Conservation (phyloP, 768 basidiomycete genomes). For the Pleurotus ostreatus region DNA sequence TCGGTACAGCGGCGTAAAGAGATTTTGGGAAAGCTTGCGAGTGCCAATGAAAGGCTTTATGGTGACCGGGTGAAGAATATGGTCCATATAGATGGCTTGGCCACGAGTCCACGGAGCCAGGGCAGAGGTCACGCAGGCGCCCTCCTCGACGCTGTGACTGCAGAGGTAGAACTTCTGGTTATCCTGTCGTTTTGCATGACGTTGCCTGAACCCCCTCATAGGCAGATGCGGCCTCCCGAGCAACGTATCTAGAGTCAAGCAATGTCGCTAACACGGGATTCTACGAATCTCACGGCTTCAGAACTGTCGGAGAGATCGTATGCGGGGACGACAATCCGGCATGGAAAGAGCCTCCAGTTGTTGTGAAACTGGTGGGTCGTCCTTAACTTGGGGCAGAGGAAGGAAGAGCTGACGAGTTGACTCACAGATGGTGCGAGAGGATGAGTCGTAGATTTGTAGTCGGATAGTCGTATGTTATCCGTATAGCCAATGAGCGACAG, state of each 20-base stretch:
- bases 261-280: conserved; percentile 18
- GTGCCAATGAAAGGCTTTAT: conserved; percentile 17
- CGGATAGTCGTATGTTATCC: too few relatives aligned
- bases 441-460: too few relatives aligned
- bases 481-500: too few relatives aligned
- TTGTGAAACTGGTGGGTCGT: conserved; percentile 23
- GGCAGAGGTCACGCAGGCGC: conserved; percentile 26
- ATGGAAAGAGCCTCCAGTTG: conserved; percentile 25
- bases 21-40: conserved; percentile 16
- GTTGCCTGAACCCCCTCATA: conserved; percentile 5
- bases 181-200: neutral
- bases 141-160: conserved; percentile 21
- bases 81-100: conserved; percentile 24
- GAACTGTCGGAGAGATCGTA: conserved; percentile 16
- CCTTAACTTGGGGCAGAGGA: neutral
- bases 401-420: neutral
- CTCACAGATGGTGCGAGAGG: neutral
- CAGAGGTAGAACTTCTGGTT: conserved; percentile 16
- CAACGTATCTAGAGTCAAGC: conserved; percentile 26
- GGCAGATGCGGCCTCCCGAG: conserved; percentile 23
- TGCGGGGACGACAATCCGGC: conserved; percentile 27
- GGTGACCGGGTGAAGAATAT: conserved; percentile 24
- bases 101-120: conserved; percentile 23
- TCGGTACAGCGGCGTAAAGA: conserved; percentile 16
- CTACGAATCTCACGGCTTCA: conserved; percentile 22